Evolutionary conservation across 805 yeast species (phyloP).

Genomic region (Saturnispora gosingensis): DNA sequence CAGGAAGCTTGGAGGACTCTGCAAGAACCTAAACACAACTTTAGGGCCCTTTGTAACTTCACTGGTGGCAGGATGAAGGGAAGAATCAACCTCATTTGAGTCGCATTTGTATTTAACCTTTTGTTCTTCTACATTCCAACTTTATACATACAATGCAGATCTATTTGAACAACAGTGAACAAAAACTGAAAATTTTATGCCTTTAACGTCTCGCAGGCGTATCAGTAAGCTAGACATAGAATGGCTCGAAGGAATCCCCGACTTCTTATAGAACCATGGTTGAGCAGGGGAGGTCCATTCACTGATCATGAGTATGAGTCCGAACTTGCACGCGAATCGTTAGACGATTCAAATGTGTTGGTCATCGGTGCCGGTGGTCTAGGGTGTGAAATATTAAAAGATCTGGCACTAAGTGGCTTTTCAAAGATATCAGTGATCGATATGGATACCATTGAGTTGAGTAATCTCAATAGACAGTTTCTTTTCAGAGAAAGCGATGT

Average conservation of each 20-base stretch:
- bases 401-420: conserved; percentile 64
- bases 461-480: conserved; percentile 70
- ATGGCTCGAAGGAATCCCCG: not conserved
- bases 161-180: not conserved
- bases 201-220: not conserved
- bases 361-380: conserved; percentile 78
- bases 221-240: not conserved
- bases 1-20: conserved; percentile 83
- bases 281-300: conserved; percentile 22
- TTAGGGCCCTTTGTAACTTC: conserved; percentile 59
- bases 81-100: conserved; percentile 39
- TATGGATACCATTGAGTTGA: conserved; percentile 76
- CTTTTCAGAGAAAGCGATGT: conserved; percentile 52
- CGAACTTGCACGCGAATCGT: conserved; percentile 14
- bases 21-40: conserved; percentile 48
- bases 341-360: conserved; percentile 23
- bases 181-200: not conserved
- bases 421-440: conserved; percentile 58
- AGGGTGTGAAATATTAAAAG: conserved; percentile 73
- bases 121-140: no score
- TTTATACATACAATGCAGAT: not conserved
- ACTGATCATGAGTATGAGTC: conserved; percentile 25
- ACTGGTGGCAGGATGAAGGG: conserved; percentile 56
- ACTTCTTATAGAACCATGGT: not conserved
- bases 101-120: not conserved